Conservation (phyloP, 129 eudicot genomes). For the Centella asiatica region DNA sequence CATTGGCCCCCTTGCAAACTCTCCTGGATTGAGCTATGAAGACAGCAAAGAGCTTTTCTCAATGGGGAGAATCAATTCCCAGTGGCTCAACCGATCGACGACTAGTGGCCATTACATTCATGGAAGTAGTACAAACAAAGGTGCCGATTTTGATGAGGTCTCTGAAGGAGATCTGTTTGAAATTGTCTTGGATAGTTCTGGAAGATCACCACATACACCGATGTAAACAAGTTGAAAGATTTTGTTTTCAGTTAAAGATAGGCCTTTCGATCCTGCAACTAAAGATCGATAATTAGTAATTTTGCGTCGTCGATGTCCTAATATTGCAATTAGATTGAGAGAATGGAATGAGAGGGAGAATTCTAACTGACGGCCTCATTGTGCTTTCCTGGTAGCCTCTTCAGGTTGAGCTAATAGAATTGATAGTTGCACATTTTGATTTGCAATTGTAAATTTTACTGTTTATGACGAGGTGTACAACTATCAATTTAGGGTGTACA, state of each 20-base stretch:
- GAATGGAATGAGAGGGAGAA: too few relatives aligned
- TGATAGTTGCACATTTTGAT: too few relatives aligned
- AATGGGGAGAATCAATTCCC: conserved; percentile 76
- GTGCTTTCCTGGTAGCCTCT: too few relatives aligned
- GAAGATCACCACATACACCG: conserved; percentile 42
- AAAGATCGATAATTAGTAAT: background rate
- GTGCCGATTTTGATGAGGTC: conserved; percentile 46
- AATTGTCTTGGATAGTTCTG: conserved; percentile 56
- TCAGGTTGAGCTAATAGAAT: too few relatives aligned
- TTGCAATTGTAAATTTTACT: too few relatives aligned
- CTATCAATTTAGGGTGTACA: too few relatives aligned
- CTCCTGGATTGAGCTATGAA: conserved; percentile 51
- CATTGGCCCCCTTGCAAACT: conserved; percentile 38
- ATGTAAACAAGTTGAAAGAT: conserved; percentile 1
- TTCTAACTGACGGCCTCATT: too few relatives aligned
- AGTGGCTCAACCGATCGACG: conserved; percentile 52
- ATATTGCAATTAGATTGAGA: too few relatives aligned
- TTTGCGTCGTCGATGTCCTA: too few relatives aligned
- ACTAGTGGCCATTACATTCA: conserved; percentile 27
- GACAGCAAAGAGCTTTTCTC: conserved; percentile 96
- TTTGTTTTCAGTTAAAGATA: background rate
- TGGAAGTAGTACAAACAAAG: conserved; percentile 28
- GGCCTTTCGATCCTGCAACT: background rate
- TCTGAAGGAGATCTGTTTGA: conserved; percentile 82
- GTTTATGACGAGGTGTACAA: too few relatives aligned